Base-by-base conservation (phyloP, 306 rosid species). In the Pachyrhizus erosus region DNA sequence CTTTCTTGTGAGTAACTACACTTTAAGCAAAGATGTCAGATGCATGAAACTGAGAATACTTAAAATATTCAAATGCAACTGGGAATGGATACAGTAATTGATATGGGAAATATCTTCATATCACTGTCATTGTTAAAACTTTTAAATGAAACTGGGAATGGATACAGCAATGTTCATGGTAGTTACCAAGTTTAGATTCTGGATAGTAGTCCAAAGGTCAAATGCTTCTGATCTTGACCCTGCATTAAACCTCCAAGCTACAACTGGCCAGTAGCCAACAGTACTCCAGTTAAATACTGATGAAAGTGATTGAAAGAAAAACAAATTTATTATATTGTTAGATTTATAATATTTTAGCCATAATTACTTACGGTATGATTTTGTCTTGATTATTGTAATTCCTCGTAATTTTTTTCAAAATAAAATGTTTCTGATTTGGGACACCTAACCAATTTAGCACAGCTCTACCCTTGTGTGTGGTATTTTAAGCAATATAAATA, bases 201-300 rank as follows among this genome's bases (percentile, higher is more conserved):
- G 33, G 26, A 64, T 73, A n/a, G 20, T 73, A 42, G 69, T 78
- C 34, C 55, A 52, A 42, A 18, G 65, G 24, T 21, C 37, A 58
- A 71, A 7, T 66, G 48, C 26, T 62, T 78, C 14, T 52, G 51
- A 61, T 49, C 14, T 43, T 52, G 51, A 3, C 39, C 51, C 55
- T 78, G 64, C 43, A 78, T 62, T 61, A 43, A 42, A 33, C 80
- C 73, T 65, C 39, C 40, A 15, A 57, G n/a, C n/a, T n/a, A n/a
- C n/a, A n/a, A n/a, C n/a, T n/a, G n/a, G n/a, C n/a, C n/a, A n/a
- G n/a, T 51, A 42, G 39, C 14, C 66, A 8, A 52, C 14, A 66
- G 31, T n/a, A 12, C 13, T 40, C 15, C 33, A 58, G 69, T 24
- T 48, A 39, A 42, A 18, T 48, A 12, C 31, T 61, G 14, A 33